Evolutionary conservation across 495 filamentous ascomycete species (phyloP), one percentile per base, ranked within the genome.

Genomic region (Penicillium steckii): DNA sequence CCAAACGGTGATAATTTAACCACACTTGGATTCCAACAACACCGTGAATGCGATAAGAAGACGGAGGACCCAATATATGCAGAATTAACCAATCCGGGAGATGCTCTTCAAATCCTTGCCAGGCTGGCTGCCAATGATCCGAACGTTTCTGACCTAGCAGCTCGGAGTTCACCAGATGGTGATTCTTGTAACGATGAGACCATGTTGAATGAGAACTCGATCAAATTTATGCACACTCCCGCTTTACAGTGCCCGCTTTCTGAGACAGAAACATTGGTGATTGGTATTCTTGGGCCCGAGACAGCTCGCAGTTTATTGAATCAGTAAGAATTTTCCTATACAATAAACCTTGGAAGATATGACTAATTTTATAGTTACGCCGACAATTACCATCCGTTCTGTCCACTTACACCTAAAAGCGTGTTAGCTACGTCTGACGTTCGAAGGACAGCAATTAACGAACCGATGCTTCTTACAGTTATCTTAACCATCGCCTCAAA

Each of bases 231-330:
- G 5, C 32, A 19, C 5, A 32, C 46, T 23, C 44, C 44, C 6
- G 1, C 37, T 10, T n/a, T 40, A 0, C 46, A 35, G 32, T 15
- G 30, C 1, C 33, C n/a, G 26, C 13, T 48, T 1, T 48, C 46
- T 2, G 46, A 48, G 15, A 48, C 46, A 4, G 46, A 48, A 21
- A 48, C 46, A 48, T 27, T 48, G 22, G 46, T 48, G 15, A 48
- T 48, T 5, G 46, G 46, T 1, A 35, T 48, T 15, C 13, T 48
- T n/a, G 46, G 46, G 0, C 37, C 46, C 24, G 46, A 48, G n/a
- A 48, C 46, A 23, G 24, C 41, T n/a, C 18, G 24, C 4, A 23
- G 24, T 21, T 44, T 44, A 17, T 13, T 44, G 41, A 25, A 24
- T 44, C 13, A 44, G 41, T 44, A 44, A 15, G 18, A 23, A 26